phyloP scores from a whole-genome alignment of 441 rosid genomes.

The Sinapis alba region DNA sequence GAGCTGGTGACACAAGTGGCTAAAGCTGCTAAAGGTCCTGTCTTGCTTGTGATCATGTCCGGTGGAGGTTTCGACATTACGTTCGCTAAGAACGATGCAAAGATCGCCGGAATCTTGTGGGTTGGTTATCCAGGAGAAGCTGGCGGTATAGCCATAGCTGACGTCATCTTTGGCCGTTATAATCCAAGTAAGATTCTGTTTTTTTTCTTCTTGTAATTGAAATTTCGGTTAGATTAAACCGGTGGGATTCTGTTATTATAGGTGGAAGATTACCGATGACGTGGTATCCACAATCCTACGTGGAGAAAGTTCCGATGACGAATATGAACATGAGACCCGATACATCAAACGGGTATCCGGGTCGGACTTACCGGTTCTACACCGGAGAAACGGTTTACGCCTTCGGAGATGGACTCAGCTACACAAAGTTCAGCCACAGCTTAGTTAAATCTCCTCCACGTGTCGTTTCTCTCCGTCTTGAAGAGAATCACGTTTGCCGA shows the following conservation, averaged over 20 bases:
- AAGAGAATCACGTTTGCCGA: conserved; percentile 55
- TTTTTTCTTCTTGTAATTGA: background rate
- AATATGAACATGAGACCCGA: conserved; percentile 98
- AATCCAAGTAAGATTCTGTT: conserved; percentile 64
- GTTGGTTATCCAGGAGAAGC: conserved; percentile 94
- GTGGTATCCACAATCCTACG: conserved; percentile 89
- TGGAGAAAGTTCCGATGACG: conserved; percentile 84
- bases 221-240: background rate
- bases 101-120: conserved; percentile 78
- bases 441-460: conserved; percentile 53
- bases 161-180: conserved; percentile 63
- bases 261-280: conserved; percentile 95
- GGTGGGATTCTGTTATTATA: conserved; percentile 16
- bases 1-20: conserved; percentile 67
- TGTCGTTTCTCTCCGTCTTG: conserved; percentile 49
- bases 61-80: conserved; percentile 86
- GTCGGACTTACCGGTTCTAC: conserved; percentile 86
- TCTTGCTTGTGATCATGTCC: conserved; percentile 81
- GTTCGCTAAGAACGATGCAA: conserved; percentile 58
- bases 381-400: conserved; percentile 70
- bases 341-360: conserved; percentile 76
- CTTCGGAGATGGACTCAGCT: conserved; percentile 89
- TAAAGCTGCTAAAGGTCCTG: conserved; percentile 76
- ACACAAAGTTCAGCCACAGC: conserved; percentile 49
- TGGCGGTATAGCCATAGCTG: conserved; percentile 90